Conservation (phyloP, 2,329 filamentous ascomycete species). For the Fusarium avenaceum region DNA sequence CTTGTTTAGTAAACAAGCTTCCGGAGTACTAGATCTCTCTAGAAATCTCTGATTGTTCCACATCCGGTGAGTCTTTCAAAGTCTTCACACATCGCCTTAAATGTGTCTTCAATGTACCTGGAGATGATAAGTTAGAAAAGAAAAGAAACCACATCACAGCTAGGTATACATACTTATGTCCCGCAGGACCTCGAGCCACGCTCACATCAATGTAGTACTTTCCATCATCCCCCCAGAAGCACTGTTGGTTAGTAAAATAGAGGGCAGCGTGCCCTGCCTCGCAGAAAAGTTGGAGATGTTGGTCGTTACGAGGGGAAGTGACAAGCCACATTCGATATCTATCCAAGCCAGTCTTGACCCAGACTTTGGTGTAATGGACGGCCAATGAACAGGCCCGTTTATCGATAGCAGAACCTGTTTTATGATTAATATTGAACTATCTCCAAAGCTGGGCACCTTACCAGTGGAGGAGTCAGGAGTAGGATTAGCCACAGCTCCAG, state of each 20-base stretch:
- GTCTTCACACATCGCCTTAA: not conserved
- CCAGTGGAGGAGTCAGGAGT: not conserved
- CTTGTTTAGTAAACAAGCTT: no score
- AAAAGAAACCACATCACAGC: no score
- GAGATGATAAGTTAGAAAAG: not conserved
- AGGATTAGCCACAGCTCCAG: not conserved
- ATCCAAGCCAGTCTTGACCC: not conserved
- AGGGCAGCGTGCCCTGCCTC: not conserved
- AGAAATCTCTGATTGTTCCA: not conserved
- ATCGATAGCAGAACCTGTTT: not conserved
- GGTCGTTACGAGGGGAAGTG: slow-evolving; percentile 5
- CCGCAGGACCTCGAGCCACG: slow-evolving; percentile 1
- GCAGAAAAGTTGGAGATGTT: slow-evolving; percentile 4
- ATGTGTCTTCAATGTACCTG: not conserved
- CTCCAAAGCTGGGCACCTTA: fast-evolving
- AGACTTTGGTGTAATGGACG: not conserved
- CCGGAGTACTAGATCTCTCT: not conserved
- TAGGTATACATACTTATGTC: not conserved
- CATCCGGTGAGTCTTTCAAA: not conserved
- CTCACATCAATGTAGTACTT: slow-evolving; percentile 17
- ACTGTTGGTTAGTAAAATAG: not conserved
- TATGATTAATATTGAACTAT: not conserved
- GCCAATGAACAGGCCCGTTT: slow-evolving; percentile 6
- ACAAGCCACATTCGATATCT: slow-evolving; percentile 15
- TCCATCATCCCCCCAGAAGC: not conserved